Evolutionary conservation across 257 asterid genomes (phyloP), one percentile per base, ranked within the genome.

Genomic region (Rauvolfia tetraphylla): DNA sequence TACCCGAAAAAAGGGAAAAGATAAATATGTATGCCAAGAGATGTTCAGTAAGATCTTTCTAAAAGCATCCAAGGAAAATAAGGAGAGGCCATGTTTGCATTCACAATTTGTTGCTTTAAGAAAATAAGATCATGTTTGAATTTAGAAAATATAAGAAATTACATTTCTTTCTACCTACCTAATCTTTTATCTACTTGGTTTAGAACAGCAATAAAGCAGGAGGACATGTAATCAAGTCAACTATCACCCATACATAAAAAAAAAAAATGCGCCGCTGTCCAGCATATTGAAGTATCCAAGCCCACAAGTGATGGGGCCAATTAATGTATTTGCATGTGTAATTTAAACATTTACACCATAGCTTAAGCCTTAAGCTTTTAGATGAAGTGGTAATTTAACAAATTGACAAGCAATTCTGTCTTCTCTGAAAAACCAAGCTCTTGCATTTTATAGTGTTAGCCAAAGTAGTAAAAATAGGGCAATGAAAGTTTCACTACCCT

Each of bases 1-100:
- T 78, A 73, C 54, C 78, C 58, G 53, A 74, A 29, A n/a, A 71
- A 80, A 79, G 65, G 75, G 53, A 42, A 77, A 67, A 4, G 51
- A 22, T 18, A 68, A 66, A 51, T 51, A 73, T 41, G 27, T 51
- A n/a, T 62, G 27, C 25, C 14, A 15, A 68, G 29, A 61, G 48
- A 68, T 29, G 34, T 61, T 71, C 18, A 17, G 36, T 14, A 39
- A 7, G 31, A 73, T 34, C 51, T 53, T 59, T 36, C 33, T 44
- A n/a, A n/a, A n/a, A n/a, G n/a, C n/a, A n/a, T n/a, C 15, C 72
- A 23, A 36, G 63, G 58, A 58, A 29, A 42, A 25, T 44, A 10
- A 41, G 33, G 18, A 5, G 34, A 62, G n/a, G 42, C 68, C 20
- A 31, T 31, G n/a, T 62, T 62, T 62, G 68, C 9, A 10, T 31